A percentile compares a stretch with the other conserved stretches of the same genome.
phyloP scores from a whole-genome alignment of 345 rosid genomes.

The Pistacia atlantica region DNA sequence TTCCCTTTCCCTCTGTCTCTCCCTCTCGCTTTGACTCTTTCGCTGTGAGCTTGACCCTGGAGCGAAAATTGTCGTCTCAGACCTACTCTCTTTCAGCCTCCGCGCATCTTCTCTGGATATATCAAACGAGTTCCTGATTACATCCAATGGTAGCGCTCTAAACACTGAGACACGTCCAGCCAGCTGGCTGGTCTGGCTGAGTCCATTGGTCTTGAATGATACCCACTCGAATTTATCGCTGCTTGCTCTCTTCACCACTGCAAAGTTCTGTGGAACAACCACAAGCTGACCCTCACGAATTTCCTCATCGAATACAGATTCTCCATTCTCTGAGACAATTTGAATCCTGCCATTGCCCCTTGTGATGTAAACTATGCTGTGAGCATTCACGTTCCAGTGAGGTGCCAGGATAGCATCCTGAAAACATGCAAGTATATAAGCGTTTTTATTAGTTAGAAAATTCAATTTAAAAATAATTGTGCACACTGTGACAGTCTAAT shows the following conservation, averaged over 20 bases:
- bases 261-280: conserved; percentile 40
- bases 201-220: conserved; percentile 38
- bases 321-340: conserved; percentile 28
- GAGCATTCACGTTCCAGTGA: no score
- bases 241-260: conserved; percentile 32
- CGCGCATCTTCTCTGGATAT: conserved; percentile 38
- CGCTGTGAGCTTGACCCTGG: conserved; percentile 1
- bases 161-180: conserved; percentile 36
- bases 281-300: conserved; percentile 40
- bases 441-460: not conserved
- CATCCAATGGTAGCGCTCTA: conserved; percentile 35
- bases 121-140: conserved; percentile 32
- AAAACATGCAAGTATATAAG: no score
- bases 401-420: no score
- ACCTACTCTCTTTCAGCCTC: conserved; percentile 39
- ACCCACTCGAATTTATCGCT: conserved; percentile 37
- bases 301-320: conserved; percentile 26
- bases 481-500: no score
- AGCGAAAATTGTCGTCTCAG: conserved; percentile 19
- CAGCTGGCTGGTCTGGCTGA: conserved; percentile 25
- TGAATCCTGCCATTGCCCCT: no score
- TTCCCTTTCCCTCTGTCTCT: no score
- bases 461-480: conserved; percentile 13
- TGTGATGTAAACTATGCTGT: no score
- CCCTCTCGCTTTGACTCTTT: no score